Evolutionary conservation across 176 grass and related monocot genomes (phyloP), one percentile per base, ranked within the genome.

Genomic region (Oryza rufipogon): DNA sequence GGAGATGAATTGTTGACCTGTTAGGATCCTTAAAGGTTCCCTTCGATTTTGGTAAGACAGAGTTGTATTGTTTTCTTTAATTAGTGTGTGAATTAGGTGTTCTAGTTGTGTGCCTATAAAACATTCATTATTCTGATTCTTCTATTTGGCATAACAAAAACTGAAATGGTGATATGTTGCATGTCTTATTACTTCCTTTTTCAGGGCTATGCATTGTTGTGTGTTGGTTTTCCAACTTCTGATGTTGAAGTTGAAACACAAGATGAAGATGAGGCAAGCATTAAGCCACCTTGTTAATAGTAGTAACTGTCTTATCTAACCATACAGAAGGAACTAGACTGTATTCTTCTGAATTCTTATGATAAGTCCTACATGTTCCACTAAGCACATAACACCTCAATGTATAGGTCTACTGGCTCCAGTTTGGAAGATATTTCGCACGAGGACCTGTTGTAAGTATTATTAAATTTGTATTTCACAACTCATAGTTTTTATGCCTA

Each of bases 351-450:
- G 15, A 73, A 89, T 46, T 71, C 7, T 58, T 54, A 14, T 80
- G n/a, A 45, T 75, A 4, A 19, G 30, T 12, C 17, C 7, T 33
- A 32, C 6, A 64, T 26, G 14, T 23, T 32, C 48, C 51, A 46
- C 60, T 80, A 77, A 84, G n/a, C 56, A 63, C 75, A 41, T 5
- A 64, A 1, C 44, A 66, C 71, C 20, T 70, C 47, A 49, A 66
- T 84, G 75, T 67, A 42, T 69, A 98, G 96, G 96, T 98, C 19
- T 98, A 98, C 38, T 95, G 91, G 93, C 96, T 98, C 66, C 96
- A 98, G 76, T 98, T 98, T 30, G 96, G 96, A 69, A 84, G 91
- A 93, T 98, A 95, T 80, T 98, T 98, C 87, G 96, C 96, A 25
- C 80, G 96, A 89, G 93, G 96, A 14, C 87, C 96, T 75, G 85